Percentiles rank a stretch among this genome's conserved stretches.
phyloP scores from a whole-genome alignment of 495 filamentous ascomycete species.

The Talaromyces adpressus region DNA sequence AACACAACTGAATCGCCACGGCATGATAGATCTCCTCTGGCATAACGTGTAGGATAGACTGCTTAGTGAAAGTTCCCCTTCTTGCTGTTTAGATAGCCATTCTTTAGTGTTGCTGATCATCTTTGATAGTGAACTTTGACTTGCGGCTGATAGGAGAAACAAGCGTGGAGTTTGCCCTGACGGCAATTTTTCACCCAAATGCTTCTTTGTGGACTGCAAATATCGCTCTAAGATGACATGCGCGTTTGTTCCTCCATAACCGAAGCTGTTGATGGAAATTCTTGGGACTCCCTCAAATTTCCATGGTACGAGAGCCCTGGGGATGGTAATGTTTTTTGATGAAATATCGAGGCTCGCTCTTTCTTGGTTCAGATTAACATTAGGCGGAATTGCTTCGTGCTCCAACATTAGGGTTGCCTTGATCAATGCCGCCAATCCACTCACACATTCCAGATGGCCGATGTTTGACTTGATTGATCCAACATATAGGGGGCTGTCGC shows the following conservation, averaged over 20 bases:
- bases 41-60: conserved; percentile 29
- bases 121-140: not conserved
- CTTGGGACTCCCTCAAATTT: conserved; percentile 12
- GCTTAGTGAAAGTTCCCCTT: not conserved
- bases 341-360: not conserved
- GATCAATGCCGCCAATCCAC: conserved; percentile 16
- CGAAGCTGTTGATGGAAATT: conserved; percentile 21
- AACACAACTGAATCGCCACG: conserved; percentile 12
- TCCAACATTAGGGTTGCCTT: conserved; percentile 22
- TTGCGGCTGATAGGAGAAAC: not conserved
- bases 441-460: conserved; percentile 22
- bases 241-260: conserved; percentile 7
- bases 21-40: conserved; percentile 21
- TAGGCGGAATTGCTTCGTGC: conserved; percentile 14
- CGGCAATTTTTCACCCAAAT: not conserved
- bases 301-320: conserved; percentile 11
- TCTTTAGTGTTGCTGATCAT: conserved; percentile 10
- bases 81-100: conserved; percentile 11
- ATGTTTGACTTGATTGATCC: conserved; percentile 34
- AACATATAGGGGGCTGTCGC: conserved; percentile 7
- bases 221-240: not conserved
- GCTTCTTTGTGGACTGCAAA: not conserved
- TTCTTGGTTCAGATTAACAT: conserved; percentile 6
- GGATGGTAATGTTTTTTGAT: too few species aligned
- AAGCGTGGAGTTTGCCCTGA: not conserved